A percentile compares a stretch with the other conserved stretches of the same genome.
phyloP scores from a whole-genome alignment of 495 filamentous ascomycete species.

The Aspergillus wentii region DNA sequence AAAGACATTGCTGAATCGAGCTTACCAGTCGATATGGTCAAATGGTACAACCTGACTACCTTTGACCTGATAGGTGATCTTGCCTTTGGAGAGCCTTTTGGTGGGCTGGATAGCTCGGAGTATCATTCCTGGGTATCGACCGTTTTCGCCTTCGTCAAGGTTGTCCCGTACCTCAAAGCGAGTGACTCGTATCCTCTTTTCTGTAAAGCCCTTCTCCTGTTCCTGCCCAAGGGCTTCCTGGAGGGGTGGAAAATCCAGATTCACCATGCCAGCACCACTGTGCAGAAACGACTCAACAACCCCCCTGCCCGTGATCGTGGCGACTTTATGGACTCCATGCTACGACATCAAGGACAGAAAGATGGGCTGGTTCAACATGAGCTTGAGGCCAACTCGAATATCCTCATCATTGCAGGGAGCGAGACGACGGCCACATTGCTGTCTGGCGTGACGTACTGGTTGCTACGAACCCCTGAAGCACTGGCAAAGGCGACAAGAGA shows the following conservation, averaged over 20 bases:
- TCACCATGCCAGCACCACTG: background rate
- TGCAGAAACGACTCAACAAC: conserved; percentile 7
- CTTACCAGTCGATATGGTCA: conserved; percentile 24
- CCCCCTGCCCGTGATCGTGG: background rate
- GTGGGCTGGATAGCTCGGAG: conserved; percentile 38
- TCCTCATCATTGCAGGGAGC: conserved; percentile 42
- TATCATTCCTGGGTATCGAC: conserved; percentile 46
- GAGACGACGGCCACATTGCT: conserved; percentile 45
- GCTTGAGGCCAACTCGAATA: conserved; percentile 17
- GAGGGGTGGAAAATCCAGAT: conserved; percentile 1
- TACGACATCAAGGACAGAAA: conserved; percentile 15
- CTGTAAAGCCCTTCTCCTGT: background rate
- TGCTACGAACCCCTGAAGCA: conserved; percentile 24
- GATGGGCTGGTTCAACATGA: conserved; percentile 28
- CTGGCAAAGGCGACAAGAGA: conserved; percentile 40
- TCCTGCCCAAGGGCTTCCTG: background rate
- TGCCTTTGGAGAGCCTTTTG: conserved; percentile 52
- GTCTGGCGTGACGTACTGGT: conserved; percentile 26
- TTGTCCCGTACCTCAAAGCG: background rate
- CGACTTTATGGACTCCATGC: conserved; percentile 3
- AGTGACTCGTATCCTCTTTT: conserved; percentile 1
- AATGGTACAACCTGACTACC: conserved; percentile 52
- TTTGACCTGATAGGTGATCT: conserved; percentile 58
- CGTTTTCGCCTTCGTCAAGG: conserved; percentile 23
- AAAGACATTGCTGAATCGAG: conserved; percentile 10